Base-by-base conservation (phyloP, 106 monocot species). In the Narthecium ossifragum region DNA sequence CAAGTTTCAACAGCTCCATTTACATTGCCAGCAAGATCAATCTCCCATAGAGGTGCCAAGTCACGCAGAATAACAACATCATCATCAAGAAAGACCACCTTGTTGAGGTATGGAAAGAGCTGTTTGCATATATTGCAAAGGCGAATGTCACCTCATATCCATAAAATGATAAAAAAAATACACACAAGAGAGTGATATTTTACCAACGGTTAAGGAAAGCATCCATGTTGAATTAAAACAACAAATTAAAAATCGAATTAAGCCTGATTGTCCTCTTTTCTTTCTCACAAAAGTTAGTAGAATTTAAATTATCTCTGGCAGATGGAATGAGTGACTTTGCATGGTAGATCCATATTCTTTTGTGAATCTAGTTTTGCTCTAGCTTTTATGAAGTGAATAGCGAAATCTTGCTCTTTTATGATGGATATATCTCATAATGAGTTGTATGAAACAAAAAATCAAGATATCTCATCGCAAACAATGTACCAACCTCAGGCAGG, bases 51-150 rank as follows among this genome's bases (percentile, higher is more conserved):
- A 21, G 84, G 79, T 52, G 81, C 78, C 54, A 93, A 56, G 40
- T 93, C 92, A 29, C 57, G 77, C 53, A 88, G 92, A 67, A 93
- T 66, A 43, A 88, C 92, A 34, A 93, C 68, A 74, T 93, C 92
- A 74, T 93, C 92, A 72, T 93, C 92, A 51, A 93, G 92, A 63
- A 93, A 93, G 41, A 93, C 68, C 41, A 88, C 92, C 68, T 93
- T 93, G 68, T 74, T 74, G 63, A 93, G 84, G 70, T 81, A 78
- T 53, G 92, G 92, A 69, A 85, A 93, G 51, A 93, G 68, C 92
- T 93, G 78, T 54, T 72, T 36, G 17, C 33, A 65, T 14, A 49
- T 8, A 27, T 20, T 8, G 17, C 27, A 17, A 66, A 59, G 33
- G 41, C 23, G 25, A 62, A 9, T 13, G 18, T 49, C 13, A 65